phyloP scores from a whole-genome alignment of 2,329 filamentous ascomycete genomes.

The Rhytidhysteron rufulum region DNA sequence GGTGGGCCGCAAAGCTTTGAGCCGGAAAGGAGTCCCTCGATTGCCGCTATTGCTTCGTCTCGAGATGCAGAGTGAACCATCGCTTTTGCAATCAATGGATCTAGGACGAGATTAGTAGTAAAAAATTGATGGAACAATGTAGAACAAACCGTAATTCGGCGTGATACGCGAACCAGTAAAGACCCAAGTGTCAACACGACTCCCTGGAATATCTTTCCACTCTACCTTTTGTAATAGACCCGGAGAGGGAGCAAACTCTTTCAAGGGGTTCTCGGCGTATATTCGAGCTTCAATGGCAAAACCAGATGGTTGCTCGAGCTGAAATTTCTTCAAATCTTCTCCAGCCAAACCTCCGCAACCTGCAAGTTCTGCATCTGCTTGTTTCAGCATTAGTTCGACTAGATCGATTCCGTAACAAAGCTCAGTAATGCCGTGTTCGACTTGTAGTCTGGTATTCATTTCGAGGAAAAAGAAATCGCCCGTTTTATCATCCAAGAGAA shows the following conservation, averaged over 20 bases:
- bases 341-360: slow-evolving; percentile 45
- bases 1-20: slow-evolving; percentile 52
- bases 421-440: slow-evolving; percentile 58
- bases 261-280: slow-evolving; percentile 57
- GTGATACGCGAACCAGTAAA: slow-evolving; percentile 55
- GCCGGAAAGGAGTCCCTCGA: slow-evolving; percentile 41
- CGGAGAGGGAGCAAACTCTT: slow-evolving; percentile 56
- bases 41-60: slow-evolving; percentile 41
- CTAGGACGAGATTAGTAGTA: slow-evolving; percentile 14
- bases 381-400: slow-evolving; percentile 54
- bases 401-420: slow-evolving; percentile 53
- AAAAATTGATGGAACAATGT: slow-evolving; percentile 3
- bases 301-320: slow-evolving; percentile 42
- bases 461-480: slow-evolving; percentile 70
- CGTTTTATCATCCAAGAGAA: slow-evolving; percentile 79
- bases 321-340: slow-evolving; percentile 39
- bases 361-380: slow-evolving; percentile 49
- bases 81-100: slow-evolving; percentile 56
- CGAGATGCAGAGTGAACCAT: slow-evolving; percentile 50
- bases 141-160: slow-evolving; percentile 50
- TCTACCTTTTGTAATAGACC: slow-evolving; percentile 56
- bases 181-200: slow-evolving; percentile 63
- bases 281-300: slow-evolving; percentile 52
- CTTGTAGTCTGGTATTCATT: slow-evolving; percentile 58
- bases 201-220: slow-evolving; percentile 48